Evolutionary conservation across 176 grass and related monocot species (phyloP).

Genomic region (Musa beccarii): DNA sequence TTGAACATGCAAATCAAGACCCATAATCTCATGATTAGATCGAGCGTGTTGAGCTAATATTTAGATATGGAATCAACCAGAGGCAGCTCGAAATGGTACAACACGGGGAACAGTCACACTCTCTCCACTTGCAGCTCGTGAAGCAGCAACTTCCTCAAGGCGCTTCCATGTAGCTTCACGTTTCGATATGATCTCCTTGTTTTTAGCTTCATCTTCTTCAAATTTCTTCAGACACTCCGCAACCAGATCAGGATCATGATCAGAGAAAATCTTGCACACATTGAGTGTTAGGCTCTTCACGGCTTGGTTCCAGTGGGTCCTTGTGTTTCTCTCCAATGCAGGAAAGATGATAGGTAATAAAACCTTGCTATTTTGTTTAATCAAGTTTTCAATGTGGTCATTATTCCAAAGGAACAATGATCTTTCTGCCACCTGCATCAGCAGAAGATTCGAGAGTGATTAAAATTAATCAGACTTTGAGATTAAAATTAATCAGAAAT

Average conservation of each 20-base stretch:
- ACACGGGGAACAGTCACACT: background rate
- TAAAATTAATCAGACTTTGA: background rate
- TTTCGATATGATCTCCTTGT: background rate
- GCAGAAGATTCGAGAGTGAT: background rate
- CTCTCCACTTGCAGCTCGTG: background rate
- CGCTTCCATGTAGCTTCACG: conserved; percentile 1
- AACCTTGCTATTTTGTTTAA: conserved; percentile 9
- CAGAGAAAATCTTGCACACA: conserved; percentile 11
- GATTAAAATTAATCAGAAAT: background rate
- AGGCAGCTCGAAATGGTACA: background rate
- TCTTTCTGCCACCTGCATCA: conserved; percentile 11
- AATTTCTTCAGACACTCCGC: conserved; percentile 13
- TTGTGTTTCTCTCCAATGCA: conserved; percentile 11
- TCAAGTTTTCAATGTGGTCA: conserved; percentile 13
- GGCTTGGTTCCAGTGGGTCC: conserved; percentile 10
- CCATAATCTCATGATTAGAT: background rate
- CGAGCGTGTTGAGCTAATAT: background rate
- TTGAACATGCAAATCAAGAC: background rate
- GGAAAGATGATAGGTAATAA: conserved; percentile 4
- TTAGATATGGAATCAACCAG: background rate
- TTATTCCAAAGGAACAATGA: conserved; percentile 19
- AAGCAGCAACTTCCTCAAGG: conserved; percentile 10
- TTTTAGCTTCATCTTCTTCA: conserved; percentile 3
- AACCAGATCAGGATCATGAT: conserved; percentile 11
- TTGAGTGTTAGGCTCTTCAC: conserved; percentile 12